A percentile compares a stretch with the other conserved stretches of the same genome.
Evolutionary conservation across 768 basidiomycete species (phyloP).

Genomic region (Pholiota microspora): DNA sequence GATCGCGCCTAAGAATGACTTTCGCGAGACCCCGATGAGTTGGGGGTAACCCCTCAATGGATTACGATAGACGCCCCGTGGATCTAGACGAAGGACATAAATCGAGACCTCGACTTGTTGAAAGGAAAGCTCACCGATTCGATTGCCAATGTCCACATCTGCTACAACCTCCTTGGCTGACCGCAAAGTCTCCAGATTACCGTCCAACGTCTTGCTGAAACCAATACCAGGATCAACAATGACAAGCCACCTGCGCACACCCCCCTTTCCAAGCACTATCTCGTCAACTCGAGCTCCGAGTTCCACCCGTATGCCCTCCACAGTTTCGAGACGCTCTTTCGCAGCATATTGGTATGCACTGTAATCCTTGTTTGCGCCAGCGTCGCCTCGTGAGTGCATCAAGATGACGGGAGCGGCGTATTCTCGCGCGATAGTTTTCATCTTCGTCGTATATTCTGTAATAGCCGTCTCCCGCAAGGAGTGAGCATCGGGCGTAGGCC

Average conservation of each 20-base stretch:
- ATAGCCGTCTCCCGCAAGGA: constrained; percentile 28
- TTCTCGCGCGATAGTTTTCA: constrained; percentile 65
- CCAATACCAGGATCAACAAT: constrained; percentile 92
- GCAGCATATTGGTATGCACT: constrained; percentile 37
- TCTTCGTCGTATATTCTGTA: constrained; percentile 44
- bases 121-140: constrained; percentile 5
- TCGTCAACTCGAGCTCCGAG: constrained; percentile 64
- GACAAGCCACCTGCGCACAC: constrained; percentile 84
- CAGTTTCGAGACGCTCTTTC: constrained; percentile 37
- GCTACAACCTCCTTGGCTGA: constrained; percentile 44
- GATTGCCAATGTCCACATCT: constrained; percentile 29
- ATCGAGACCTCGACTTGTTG: background rate
- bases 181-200: constrained; percentile 69
- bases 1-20: constrained; percentile 77
- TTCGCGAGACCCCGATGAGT: constrained; percentile 79
- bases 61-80: constrained; percentile 31
- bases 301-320: constrained; percentile 70
- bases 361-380: constrained; percentile 71
- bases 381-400: constrained; percentile 94
- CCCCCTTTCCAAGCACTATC: constrained; percentile 65
- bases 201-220: constrained; percentile 84
- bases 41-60: constrained; percentile 57
- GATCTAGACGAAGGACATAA: too few relatives aligned
- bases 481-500: constrained; percentile 13
- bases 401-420: constrained; percentile 78